Evolutionary conservation across 2,329 filamentous ascomycete species (phyloP).

Genomic region (Cordyceps pruinosa): DNA sequence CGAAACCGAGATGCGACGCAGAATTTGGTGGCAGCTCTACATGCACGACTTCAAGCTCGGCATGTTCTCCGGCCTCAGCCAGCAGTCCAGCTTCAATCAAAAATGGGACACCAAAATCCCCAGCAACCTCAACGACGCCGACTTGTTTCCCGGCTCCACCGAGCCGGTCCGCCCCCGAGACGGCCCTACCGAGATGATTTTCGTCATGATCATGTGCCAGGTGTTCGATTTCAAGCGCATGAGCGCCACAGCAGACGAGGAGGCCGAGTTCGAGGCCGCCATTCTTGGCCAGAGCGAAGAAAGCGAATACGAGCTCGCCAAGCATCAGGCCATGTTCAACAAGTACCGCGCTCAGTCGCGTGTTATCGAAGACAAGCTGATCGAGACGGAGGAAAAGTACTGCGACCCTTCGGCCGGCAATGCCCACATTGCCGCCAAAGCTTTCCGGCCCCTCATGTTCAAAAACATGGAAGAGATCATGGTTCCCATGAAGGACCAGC

Average conservation of each 20-base stretch:
- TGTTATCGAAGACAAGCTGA: constrained; percentile 36
- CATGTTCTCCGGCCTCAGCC: constrained; percentile 49
- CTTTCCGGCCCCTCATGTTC: constrained; percentile 40
- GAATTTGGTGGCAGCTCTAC: constrained; percentile 61
- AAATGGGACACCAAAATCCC: constrained; percentile 51
- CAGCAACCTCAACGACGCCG: constrained; percentile 52
- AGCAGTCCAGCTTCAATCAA: constrained; percentile 37
- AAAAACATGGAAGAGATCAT: constrained; percentile 44
- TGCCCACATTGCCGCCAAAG: constrained; percentile 44
- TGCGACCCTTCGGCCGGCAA: constrained; percentile 46
- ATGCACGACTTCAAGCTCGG: constrained; percentile 52
- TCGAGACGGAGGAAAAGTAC: constrained; percentile 41
- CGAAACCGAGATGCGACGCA: constrained; percentile 60
- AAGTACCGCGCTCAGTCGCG: constrained; percentile 37
- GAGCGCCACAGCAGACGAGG: constrained; percentile 29
- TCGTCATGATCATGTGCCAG: constrained; percentile 44
- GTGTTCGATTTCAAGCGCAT: constrained; percentile 38
- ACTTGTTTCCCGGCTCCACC: constrained; percentile 47
- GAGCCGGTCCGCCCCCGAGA: constrained; percentile 45
- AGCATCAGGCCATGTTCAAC: constrained; percentile 28
- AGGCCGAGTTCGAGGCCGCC: constrained; percentile 41
- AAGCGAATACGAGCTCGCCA: constrained; percentile 21
- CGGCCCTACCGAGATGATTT: constrained; percentile 56
- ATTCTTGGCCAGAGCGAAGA: constrained; percentile 38
- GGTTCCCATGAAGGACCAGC: constrained; percentile 38